These are phyloP conservation scores for Colletotrichum sidae DNA, from an alignment of 2,329 filamentous ascomycete genomes.

Conservation along the genomic window DNA sequence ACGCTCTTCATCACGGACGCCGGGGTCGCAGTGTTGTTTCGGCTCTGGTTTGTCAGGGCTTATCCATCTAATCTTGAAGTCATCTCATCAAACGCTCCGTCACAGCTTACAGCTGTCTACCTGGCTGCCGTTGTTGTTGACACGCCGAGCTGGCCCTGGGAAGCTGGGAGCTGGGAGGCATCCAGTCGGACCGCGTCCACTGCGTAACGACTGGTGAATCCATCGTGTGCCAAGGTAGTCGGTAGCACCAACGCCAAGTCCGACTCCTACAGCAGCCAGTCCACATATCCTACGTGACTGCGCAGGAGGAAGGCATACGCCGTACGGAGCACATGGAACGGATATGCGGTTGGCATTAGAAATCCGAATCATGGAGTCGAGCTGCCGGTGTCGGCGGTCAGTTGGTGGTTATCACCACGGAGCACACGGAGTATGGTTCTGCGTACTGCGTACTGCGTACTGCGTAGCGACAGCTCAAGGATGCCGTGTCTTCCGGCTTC, in stretches of 20 bases:
- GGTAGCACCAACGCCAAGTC: slow-evolving; percentile 19
- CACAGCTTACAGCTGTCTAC: slow-evolving; percentile 16
- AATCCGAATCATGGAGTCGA: slow-evolving; percentile 17
- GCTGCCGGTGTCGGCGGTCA: not conserved
- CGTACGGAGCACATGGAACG: not conserved
- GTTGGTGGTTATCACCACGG: not conserved
- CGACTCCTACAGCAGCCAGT: not conserved
- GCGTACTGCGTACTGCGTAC: no score
- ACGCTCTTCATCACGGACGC: slow-evolving; percentile 13
- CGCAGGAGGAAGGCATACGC: not conserved
- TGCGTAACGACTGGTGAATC: slow-evolving; percentile 1
- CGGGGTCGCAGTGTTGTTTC: slow-evolving; percentile 33
- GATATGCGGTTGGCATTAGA: slow-evolving; percentile 4
- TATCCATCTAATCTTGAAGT: slow-evolving; percentile 21
- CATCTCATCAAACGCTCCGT: slow-evolving; percentile 21
- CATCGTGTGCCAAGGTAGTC: not conserved
- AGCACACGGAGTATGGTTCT: not conserved
- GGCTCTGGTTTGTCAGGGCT: slow-evolving; percentile 32
- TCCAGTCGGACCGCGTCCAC: slow-evolving; percentile 1
- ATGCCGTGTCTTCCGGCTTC: slow-evolving; percentile 20
- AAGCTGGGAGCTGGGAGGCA: not conserved
- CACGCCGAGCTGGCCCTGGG: slow-evolving; percentile 6
- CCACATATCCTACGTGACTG: not conserved
- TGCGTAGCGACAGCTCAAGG: not conserved
- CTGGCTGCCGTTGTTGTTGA: not conserved